Evolutionary conservation across 1,284 basidiomycete genomes (phyloP).

Genomic region (Pseudozyma pruni): DNA sequence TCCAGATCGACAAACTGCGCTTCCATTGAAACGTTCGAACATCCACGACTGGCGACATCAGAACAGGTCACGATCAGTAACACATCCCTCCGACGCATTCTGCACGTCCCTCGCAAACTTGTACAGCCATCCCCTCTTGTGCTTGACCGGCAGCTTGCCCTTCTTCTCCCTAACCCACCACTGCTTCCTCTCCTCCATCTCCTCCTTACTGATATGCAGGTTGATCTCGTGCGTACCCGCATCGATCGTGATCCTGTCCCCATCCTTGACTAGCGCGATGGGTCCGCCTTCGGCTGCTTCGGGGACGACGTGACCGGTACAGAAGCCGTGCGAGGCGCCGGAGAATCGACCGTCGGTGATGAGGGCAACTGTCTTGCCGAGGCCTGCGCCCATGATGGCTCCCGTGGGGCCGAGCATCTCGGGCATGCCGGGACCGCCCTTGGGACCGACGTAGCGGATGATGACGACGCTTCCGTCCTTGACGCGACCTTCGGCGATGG

Average conservation of each 20-base stretch:
- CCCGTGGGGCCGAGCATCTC: slow-evolving; percentile 82
- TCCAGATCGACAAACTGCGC: too few species aligned
- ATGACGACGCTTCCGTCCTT: slow-evolving; percentile 88
- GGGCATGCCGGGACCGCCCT: slow-evolving; percentile 93
- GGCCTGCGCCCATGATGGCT: slow-evolving; percentile 78
- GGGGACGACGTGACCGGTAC: slow-evolving; percentile 91
- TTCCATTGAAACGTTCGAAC: slow-evolving; percentile 8
- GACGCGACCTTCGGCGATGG: slow-evolving; percentile 84
- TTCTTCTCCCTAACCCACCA: slow-evolving; percentile 42
- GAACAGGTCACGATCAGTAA: slow-evolving; percentile 46
- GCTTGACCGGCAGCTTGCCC: slow-evolving; percentile 33
- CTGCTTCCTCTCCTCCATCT: slow-evolving; percentile 22
- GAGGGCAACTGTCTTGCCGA: slow-evolving; percentile 87
- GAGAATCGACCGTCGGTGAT: slow-evolving; percentile 97
- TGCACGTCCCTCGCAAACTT: slow-evolving; percentile 48
- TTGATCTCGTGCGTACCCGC: slow-evolving; percentile 49
- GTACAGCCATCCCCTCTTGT: slow-evolving; percentile 48
- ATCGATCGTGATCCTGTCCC: slow-evolving; percentile 85
- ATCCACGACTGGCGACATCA: slow-evolving; percentile 6
- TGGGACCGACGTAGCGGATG: slow-evolving; percentile 86
- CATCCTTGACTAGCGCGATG: slow-evolving; percentile 87
- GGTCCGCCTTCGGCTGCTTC: slow-evolving; percentile 90
- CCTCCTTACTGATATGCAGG: slow-evolving; percentile 34
- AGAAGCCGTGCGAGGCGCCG: slow-evolving; percentile 78
- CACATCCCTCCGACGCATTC: slow-evolving; percentile 47